Evolutionary conservation across 768 basidiomycete species (phyloP), one percentile per base, ranked within the genome.

Genomic region (Coprinellus aureogranulatus): DNA sequence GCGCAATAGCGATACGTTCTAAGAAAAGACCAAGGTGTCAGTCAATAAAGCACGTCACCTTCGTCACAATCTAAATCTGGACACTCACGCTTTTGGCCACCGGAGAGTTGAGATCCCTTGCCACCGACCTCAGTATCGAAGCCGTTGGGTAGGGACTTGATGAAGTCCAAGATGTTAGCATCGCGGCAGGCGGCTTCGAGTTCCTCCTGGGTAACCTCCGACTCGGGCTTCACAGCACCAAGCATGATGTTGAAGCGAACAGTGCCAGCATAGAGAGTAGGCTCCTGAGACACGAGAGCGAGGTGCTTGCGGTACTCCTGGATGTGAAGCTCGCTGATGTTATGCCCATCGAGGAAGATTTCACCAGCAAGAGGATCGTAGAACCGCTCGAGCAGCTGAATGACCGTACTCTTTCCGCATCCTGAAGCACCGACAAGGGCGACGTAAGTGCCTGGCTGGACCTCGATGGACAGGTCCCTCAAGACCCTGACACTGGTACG

Each of bases 161-260:
- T 90, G 74, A 94, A 94, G 27, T 92, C 89, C 59, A 92, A 73
- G 64, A 92, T 84, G 65, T 94, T 94, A 28, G 92, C 93, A 60
- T 88, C 77, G 14, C 85, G 79, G 61, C 91, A 93, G 0, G 83
- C 92, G 9, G 80, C 75, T 67, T 92, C 88, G 18, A 94, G 81
- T 67, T 94, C 90, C 64, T 85, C 79, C 62, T 90, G 81, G 1
- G 90, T 91, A 9, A 92, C 87, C 63, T 90, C 83, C 0, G 82
- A 80, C 34, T 72, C 73, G 1, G 87, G 85, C 67, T 87, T 89
- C 62, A 74, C 79, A 27, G 88, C 85, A 10, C 92, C 92, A 41
- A 94, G 85, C 1, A 91, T 68, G 67, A 92, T 82, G 68, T 94
- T 94, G 73, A 93, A 92, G 22, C 86, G 85, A 57, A 93, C 75